A percentile compares a stretch with the other conserved stretches of the same genome.
These are phyloP conservation scores for Lycium ferocissimum DNA, from an alignment of 257 asterid genomes.

Conservation along the genomic window DNA sequence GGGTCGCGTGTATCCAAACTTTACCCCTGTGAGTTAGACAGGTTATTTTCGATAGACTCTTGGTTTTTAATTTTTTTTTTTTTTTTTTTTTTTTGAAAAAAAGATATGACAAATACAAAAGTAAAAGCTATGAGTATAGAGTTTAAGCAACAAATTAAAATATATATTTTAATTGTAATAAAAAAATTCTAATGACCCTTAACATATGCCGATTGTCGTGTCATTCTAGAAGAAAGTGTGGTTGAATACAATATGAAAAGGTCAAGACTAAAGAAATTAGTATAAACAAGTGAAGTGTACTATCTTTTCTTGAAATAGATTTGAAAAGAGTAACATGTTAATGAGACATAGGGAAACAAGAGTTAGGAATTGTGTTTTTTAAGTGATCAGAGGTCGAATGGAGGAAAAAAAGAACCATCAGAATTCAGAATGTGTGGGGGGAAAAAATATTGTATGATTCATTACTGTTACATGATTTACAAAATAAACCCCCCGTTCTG, in stretches of 20 bases:
- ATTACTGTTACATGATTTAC: neutral
- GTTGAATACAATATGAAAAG: neutral
- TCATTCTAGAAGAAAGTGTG: neutral
- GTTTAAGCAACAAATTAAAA: neutral
- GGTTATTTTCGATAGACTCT: too few species aligned
- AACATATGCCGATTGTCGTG: neutral
- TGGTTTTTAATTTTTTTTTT: too few species aligned
- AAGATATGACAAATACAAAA: too few species aligned
- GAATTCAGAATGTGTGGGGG: too few species aligned
- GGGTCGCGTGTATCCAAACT: too few species aligned
- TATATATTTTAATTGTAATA: neutral
- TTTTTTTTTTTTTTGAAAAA: too few species aligned
- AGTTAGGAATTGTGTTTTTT: neutral
- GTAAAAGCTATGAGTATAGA: too few species aligned
- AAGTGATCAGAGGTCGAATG: neutral
- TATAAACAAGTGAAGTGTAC: neutral
- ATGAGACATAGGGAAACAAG: neutral
- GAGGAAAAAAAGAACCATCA: too few species aligned
- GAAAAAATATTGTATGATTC: neutral
- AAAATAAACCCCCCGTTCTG: neutral
- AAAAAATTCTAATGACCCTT: neutral
- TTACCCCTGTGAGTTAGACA: too few species aligned
- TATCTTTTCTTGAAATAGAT: too few species aligned
- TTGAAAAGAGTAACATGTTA: neutral
- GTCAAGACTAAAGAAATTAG: neutral